These are phyloP conservation scores for Nicotiana paniculata DNA, from an alignment of 257 asterid genomes.

Conservation along the genomic window DNA sequence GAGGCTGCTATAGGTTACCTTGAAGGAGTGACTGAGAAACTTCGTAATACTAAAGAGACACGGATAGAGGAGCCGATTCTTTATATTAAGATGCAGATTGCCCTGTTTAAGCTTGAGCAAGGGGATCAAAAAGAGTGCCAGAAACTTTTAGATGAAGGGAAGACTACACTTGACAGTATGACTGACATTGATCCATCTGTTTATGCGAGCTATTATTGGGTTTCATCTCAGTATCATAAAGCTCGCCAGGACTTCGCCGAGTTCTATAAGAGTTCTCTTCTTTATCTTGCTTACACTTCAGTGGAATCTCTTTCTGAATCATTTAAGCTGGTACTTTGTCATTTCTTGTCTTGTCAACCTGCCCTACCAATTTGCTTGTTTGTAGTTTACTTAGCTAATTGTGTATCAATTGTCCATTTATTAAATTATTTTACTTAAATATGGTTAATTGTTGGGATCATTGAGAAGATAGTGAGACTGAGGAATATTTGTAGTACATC, in stretches of 20 bases:
- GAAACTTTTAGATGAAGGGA: slow-evolving; percentile 80
- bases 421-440: background rate
- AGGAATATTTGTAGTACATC: background rate
- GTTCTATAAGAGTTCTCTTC: slow-evolving; percentile 90
- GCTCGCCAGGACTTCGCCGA: slow-evolving; percentile 87
- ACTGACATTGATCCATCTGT: slow-evolving; percentile 98
- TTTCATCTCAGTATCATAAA: slow-evolving; percentile 81
- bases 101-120: slow-evolving; percentile 72
- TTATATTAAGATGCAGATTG: slow-evolving; percentile 84
- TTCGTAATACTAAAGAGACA: slow-evolving; percentile 63
- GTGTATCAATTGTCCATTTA: background rate
- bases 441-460: background rate
- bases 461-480: background rate
- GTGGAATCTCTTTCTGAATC: slow-evolving; percentile 87
- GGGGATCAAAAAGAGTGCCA: slow-evolving; percentile 85
- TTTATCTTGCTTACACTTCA: slow-evolving; percentile 85
- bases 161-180: slow-evolving; percentile 90
- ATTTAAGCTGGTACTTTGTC: slow-evolving; percentile 64
- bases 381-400: background rate
- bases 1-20: slow-evolving; percentile 76
- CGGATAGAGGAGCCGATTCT: slow-evolving; percentile 91
- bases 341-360: background rate
- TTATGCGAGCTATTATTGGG: slow-evolving; percentile 92
- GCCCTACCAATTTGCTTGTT: background rate
- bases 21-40: slow-evolving; percentile 90